Conservation (phyloP, 139 green algal species). For the Desmodesmus armatus region DNA sequence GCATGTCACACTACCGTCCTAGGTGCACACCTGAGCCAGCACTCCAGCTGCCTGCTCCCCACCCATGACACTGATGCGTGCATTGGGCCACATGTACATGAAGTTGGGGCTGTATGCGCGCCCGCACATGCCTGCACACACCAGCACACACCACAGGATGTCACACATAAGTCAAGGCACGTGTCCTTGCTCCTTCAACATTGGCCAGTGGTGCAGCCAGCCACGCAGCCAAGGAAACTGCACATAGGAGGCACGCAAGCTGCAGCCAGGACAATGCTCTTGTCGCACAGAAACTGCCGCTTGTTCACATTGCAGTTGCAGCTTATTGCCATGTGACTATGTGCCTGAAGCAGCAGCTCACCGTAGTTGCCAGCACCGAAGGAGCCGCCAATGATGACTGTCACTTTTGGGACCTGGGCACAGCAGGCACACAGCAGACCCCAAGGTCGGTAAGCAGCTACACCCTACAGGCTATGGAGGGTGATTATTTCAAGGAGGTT, state of each 20-base stretch:
- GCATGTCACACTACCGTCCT: not conserved
- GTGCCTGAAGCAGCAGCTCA: not conserved
- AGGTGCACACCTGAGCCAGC: slow-evolving; percentile 79
- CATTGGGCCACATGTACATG: slow-evolving; percentile 96
- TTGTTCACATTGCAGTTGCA: not conserved
- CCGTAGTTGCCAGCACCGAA: slow-evolving; percentile 93
- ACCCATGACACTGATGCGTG: slow-evolving; percentile 94
- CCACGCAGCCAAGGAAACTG: too few relatives aligned
- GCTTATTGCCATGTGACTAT: not conserved
- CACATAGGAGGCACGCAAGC: too few relatives aligned
- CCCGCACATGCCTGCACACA: slow-evolving; percentile 90
- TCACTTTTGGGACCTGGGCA: slow-evolving; percentile 92
- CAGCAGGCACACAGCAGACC: too few relatives aligned
- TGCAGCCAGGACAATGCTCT: too few relatives aligned
- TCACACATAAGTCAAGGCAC: too few relatives aligned
- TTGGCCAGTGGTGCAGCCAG: too few relatives aligned
- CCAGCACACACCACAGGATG: not conserved
- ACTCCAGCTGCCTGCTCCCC: slow-evolving; percentile 89
- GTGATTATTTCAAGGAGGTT: too few relatives aligned
- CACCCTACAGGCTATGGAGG: not conserved
- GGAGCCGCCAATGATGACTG: slow-evolving; percentile 87
- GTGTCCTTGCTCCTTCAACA: too few relatives aligned
- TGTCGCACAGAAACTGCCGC: too few relatives aligned
- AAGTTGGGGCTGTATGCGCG: slow-evolving; percentile 93
- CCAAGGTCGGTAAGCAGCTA: not conserved